Percentiles rank a stretch among this genome's conserved stretches.
These are phyloP conservation scores for Mollisiaceae sp. DNA, from an alignment of 2,329 filamentous ascomycete species.

Conservation along the genomic window DNA sequence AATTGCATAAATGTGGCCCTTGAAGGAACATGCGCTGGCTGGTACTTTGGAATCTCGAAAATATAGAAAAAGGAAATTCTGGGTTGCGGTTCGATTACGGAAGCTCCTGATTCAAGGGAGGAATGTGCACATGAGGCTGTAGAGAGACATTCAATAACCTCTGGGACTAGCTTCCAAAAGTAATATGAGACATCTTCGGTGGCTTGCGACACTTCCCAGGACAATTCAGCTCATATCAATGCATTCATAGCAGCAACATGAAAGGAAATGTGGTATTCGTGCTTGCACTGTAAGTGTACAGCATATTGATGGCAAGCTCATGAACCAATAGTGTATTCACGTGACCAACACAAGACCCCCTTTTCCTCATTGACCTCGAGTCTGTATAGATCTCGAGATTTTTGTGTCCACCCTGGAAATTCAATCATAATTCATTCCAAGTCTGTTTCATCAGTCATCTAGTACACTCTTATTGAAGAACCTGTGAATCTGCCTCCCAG, in stretches of 20 bases:
- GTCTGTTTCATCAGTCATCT: constrained; percentile 20
- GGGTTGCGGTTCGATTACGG: background rate
- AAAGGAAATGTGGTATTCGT: no score
- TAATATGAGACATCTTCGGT: background rate
- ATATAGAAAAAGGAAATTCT: background rate
- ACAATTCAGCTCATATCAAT: background rate
- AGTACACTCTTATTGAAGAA: constrained; percentile 71
- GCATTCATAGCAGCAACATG: no score
- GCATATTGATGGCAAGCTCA: no score
- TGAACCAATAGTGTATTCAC: no score
- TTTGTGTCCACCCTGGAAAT: no score
- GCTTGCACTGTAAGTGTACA: no score
- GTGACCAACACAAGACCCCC: no score
- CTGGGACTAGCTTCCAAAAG: background rate
- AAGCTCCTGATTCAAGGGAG: background rate
- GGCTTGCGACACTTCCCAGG: background rate
- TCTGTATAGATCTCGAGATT: no score
- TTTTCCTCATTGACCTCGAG: no score
- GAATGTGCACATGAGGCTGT: background rate
- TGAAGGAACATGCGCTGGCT: no score
- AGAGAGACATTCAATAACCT: background rate
- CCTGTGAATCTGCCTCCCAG: constrained; percentile 73
- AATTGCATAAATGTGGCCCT: background rate
- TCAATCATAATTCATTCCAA: no score
- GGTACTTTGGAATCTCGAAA: background rate